Percentiles rank a stretch among this genome's conserved stretches.
These are phyloP conservation scores for Epicoccum sorghinum DNA, from an alignment of 2,329 filamentous ascomycete species.

Conservation along the genomic window DNA sequence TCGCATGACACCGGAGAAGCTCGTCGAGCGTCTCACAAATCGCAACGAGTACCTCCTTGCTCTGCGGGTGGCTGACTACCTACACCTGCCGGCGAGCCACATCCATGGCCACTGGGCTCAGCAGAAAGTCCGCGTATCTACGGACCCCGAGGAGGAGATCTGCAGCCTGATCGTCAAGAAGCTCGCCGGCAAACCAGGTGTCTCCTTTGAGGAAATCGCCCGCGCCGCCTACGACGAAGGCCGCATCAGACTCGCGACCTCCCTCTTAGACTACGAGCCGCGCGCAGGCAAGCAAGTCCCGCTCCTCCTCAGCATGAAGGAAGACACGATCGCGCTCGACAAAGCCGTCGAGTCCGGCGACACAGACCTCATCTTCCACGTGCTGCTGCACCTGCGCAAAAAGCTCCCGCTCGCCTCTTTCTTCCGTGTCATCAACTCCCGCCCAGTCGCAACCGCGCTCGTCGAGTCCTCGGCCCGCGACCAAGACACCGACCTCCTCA, in stretches of 20 bases:
- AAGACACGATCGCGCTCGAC: constrained; percentile 92
- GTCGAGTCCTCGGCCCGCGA: constrained; percentile 83
- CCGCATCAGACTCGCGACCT: constrained; percentile 82
- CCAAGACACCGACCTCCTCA: constrained; percentile 81
- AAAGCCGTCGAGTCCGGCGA: constrained; percentile 97
- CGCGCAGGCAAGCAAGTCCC: constrained; percentile 96
- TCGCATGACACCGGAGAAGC: constrained; percentile 83
- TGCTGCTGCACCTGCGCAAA: constrained; percentile 85
- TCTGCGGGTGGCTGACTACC: constrained; percentile 83
- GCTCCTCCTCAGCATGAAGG: constrained; percentile 89
- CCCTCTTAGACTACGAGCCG: constrained; percentile 90
- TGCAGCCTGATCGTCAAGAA: constrained; percentile 86
- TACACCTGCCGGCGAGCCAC: constrained; percentile 82
- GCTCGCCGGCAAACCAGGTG: constrained; percentile 84
- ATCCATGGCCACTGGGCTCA: constrained; percentile 98
- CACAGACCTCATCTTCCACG: constrained; percentile 88
- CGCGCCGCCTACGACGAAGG: constrained; percentile 94
- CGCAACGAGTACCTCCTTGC: constrained; percentile 91
- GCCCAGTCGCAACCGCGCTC: constrained; percentile 84
- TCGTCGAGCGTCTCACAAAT: constrained; percentile 86
- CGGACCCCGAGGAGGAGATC: constrained; percentile 85
- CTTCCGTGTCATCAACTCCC: constrained; percentile 86
- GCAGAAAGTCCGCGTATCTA: constrained; percentile 85
- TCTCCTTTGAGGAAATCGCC: constrained; percentile 95
- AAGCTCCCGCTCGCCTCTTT: constrained; percentile 90